Evolutionary conservation across 2,329 filamentous ascomycete species (phyloP), one percentile per base, ranked within the genome.

Genomic region (Aulographum hederae): DNA sequence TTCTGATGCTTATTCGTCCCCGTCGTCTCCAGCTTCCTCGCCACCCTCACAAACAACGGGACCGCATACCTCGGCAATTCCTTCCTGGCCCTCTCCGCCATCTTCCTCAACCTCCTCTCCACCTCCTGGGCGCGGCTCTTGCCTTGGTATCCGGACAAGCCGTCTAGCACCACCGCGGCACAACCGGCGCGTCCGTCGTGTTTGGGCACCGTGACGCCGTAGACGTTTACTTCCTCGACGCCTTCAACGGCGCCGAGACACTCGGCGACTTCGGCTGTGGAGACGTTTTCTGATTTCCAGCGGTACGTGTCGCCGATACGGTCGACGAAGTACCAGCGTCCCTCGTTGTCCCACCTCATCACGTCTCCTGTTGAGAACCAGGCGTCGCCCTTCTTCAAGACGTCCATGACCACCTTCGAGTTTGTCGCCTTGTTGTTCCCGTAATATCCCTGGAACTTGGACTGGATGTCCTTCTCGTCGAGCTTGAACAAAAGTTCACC

Each of bases 1-100:
- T 93, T 93, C 54, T 85, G 77, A 57, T 91, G 79, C 61, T 93
- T 93, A 45, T 82, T 78, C 30, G 82, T 93, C 0, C 82, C 81
- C 4, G 84, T 92, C 1, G 70, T 63, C 44, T 77, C 69, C 40
- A 70, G 52, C 18, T 21, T 63, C 17, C 56, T 60, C 5, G 74
- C 65, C 4, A 84, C 53, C 10, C 84, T 64, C 30, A 93, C 48
- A 53, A 92, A 93, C 1, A 89, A 43, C 0, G 84, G 84, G 4
- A 74, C 65, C 0, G 82, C 81, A 44, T 78, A 91, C 30, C 63
- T 65, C 0, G 84, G 82, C 17, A 92, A 57, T 5, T 57, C 57
- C 5, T 52, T 50, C 11, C 57, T 46, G 0, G 66, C 66, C 43
- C 82, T 73, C 0, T 53, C 44, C 0, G 74, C 74, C 3, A 91